These are phyloP conservation scores for Ceratobasidium sp. DNA, from an alignment of 1,284 basidiomycete genomes.

Conservation along the genomic window DNA sequence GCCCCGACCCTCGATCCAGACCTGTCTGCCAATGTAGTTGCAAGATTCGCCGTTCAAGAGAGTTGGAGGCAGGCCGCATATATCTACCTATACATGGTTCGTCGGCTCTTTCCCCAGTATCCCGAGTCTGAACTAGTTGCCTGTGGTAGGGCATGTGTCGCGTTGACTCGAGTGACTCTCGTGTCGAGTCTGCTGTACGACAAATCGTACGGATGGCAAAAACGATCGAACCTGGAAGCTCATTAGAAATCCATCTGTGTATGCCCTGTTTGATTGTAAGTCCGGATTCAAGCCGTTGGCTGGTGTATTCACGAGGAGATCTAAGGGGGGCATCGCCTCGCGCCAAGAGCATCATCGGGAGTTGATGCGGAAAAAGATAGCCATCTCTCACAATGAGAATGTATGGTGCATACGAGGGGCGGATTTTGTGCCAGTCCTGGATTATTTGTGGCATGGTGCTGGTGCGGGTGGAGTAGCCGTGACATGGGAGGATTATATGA, in stretches of 20 bases:
- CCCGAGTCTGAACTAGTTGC: background rate
- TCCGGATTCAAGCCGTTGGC: background rate
- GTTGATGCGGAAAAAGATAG: background rate
- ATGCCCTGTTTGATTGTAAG: slow-evolving; percentile 16
- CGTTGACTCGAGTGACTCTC: background rate
- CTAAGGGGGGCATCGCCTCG: background rate
- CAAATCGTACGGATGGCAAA: background rate
- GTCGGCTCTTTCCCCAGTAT: background rate
- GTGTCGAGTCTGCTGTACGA: slow-evolving; percentile 1
- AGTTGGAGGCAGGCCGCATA: slow-evolving; percentile 11
- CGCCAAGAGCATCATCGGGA: slow-evolving; percentile 1
- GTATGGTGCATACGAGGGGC: slow-evolving; percentile 5
- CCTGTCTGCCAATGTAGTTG: background rate
- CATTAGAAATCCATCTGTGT: background rate
- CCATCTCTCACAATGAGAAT: background rate
- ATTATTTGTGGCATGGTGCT: slow-evolving; percentile 12
- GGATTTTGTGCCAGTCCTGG: slow-evolving; percentile 6
- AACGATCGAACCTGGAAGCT: background rate
- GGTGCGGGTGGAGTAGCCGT: background rate
- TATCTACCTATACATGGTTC: slow-evolving; percentile 27
- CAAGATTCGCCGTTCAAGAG: slow-evolving; percentile 15
- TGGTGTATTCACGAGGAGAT: background rate
- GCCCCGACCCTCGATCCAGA: background rate
- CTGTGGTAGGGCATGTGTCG: background rate
- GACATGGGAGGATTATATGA: slow-evolving; percentile 20